These are phyloP conservation scores for Colletotrichum simmondsii DNA, from an alignment of 2,329 filamentous ascomycete genomes.

Conservation along the genomic window DNA sequence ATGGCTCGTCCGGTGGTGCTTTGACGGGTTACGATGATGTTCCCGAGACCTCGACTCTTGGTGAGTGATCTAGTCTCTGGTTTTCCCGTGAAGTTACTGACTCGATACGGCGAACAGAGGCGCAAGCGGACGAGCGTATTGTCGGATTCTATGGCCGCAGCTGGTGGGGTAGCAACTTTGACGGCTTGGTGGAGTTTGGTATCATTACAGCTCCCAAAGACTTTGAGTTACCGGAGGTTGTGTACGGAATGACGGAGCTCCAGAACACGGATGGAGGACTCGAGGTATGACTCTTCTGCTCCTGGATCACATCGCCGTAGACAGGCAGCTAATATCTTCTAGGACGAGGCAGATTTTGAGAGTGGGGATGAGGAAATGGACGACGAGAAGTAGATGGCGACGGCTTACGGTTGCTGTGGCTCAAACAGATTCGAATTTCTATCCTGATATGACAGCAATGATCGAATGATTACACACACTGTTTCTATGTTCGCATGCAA, in stretches of 20 bases:
- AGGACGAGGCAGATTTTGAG: neutral
- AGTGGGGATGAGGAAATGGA: neutral
- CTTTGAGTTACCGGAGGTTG: slow-evolving; percentile 49
- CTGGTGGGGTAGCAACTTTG: slow-evolving; percentile 31
- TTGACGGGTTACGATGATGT: slow-evolving; percentile 15
- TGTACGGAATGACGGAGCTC: slow-evolving; percentile 55
- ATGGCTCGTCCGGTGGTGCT: slow-evolving; percentile 37
- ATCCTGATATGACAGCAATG: too few relatives aligned
- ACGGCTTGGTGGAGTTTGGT: slow-evolving; percentile 53
- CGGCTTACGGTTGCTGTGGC: too few relatives aligned
- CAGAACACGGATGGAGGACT: slow-evolving; percentile 43
- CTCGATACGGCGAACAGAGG: slow-evolving; percentile 38
- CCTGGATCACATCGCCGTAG: neutral
- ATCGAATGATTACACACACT: too few relatives aligned
- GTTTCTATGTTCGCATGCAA: too few relatives aligned
- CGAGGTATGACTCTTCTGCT: neutral
- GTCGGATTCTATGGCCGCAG: slow-evolving; percentile 58
- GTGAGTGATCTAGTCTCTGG: slow-evolving; percentile 18
- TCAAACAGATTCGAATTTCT: too few relatives aligned
- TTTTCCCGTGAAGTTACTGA: neutral
- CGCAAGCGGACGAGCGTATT: slow-evolving; percentile 48
- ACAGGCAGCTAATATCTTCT: neutral
- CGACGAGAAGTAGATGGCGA: neutral
- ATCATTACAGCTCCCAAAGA: slow-evolving; percentile 56
- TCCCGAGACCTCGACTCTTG: slow-evolving; percentile 32